Conservation (phyloP, 495 filamentous ascomycete species). For the Parmelia sp. region DNA sequence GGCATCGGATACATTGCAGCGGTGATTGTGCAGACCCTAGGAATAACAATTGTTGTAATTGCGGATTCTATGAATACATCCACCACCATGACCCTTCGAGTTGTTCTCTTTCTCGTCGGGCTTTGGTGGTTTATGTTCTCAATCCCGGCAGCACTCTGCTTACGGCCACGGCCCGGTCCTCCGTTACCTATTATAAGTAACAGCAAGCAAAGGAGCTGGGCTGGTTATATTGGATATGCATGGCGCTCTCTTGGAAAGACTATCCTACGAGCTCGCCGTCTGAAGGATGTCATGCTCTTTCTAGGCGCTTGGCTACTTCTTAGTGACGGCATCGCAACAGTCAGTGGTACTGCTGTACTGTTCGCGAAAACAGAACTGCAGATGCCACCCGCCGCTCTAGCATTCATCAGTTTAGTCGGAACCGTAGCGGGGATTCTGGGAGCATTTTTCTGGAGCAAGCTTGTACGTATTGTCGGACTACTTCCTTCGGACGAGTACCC, state of each 20-base stretch:
- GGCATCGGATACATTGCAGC: constrained; percentile 86
- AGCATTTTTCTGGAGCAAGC: constrained; percentile 80
- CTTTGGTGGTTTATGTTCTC: constrained; percentile 95
- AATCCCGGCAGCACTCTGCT: constrained; percentile 80
- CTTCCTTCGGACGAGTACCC: neutral
- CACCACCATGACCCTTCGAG: constrained; percentile 68
- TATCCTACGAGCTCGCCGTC: constrained; percentile 63
- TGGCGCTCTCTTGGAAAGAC: constrained; percentile 85
- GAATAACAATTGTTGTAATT: constrained; percentile 62
- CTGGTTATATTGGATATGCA: constrained; percentile 65
- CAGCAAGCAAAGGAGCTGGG: constrained; percentile 44
- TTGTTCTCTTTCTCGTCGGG: constrained; percentile 81
- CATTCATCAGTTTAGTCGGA: constrained; percentile 86
- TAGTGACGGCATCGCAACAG: constrained; percentile 88
- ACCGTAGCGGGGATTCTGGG: constrained; percentile 77
- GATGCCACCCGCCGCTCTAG: constrained; percentile 84
- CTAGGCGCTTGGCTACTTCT: constrained; percentile 90
- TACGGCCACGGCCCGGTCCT: constrained; percentile 85
- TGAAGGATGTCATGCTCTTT: constrained; percentile 84
- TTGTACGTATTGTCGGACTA: constrained; percentile 29
- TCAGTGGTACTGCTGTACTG: constrained; percentile 88
- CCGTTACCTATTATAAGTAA: constrained; percentile 46
- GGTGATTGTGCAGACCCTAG: constrained; percentile 68
- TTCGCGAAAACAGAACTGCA: constrained; percentile 90
- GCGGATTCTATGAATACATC: constrained; percentile 62